These are phyloP conservation scores for Colletotrichum liriopes DNA, from an alignment of 2,329 filamentous ascomycete species.

Conservation along the genomic window DNA sequence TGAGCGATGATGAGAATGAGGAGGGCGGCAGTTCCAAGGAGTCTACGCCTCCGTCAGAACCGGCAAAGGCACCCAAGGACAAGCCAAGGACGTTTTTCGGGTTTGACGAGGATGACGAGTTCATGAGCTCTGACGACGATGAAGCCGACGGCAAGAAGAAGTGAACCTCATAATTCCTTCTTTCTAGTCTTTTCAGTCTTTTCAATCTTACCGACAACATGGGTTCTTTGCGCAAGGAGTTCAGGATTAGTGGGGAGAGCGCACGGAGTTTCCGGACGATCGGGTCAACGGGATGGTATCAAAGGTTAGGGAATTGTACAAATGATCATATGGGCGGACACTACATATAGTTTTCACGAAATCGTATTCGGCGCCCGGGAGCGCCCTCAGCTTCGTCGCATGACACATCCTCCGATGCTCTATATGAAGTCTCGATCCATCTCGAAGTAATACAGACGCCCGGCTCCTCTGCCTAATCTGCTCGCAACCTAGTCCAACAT, in stretches of 20 bases:
- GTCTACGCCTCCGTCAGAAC: constrained; percentile 64
- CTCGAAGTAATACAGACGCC: constrained; percentile 57
- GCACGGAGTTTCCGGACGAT: constrained; percentile 36
- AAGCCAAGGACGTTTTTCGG: constrained; percentile 75
- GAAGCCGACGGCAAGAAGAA: constrained; percentile 55
- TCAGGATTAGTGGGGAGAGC: neutral
- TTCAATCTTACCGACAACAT: neutral
- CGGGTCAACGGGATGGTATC: constrained; percentile 10
- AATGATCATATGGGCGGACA: constrained; percentile 23
- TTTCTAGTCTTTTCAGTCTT: neutral
- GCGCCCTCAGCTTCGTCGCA: constrained; percentile 37
- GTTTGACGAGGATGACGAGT: constrained; percentile 86
- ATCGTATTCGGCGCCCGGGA: constrained; percentile 32
- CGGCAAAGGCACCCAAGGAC: constrained; percentile 55
- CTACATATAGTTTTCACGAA: constrained; percentile 33
- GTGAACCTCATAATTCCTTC: neutral
- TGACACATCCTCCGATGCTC: constrained; percentile 42
- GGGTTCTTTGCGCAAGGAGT: constrained; percentile 15
- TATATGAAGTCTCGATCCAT: constrained; percentile 46
- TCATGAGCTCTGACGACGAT: constrained; percentile 79
- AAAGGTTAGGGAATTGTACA: constrained; percentile 20
- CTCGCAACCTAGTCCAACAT: constrained; percentile 41
- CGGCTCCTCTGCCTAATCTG: constrained; percentile 38
- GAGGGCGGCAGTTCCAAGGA: constrained; percentile 62
- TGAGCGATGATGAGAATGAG: constrained; percentile 55